These are phyloP conservation scores for Marasmius oreades DNA, from an alignment of 1,284 basidiomycete species.

Conservation along the genomic window DNA sequence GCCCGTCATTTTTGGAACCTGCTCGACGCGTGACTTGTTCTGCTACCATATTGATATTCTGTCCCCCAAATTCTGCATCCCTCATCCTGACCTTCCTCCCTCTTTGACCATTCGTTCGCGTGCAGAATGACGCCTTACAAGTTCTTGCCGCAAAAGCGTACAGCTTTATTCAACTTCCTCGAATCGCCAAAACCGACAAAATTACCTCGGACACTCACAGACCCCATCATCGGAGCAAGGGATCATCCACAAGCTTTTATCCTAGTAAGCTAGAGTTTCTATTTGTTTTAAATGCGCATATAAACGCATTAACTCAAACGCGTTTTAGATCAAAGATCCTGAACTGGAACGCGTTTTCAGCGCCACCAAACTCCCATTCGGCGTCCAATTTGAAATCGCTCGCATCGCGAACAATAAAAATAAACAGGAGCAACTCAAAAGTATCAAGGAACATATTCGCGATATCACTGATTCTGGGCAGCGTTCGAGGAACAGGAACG, in stretches of 20 bases:
- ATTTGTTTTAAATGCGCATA: background rate
- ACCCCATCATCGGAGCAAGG: background rate
- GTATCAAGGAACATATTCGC: background rate
- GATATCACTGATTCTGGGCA: background rate
- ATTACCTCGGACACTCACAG: background rate
- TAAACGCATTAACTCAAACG: background rate
- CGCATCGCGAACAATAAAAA: background rate
- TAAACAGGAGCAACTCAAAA: background rate
- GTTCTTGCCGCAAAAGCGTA: no score
- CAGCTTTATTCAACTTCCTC: no score
- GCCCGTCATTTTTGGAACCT: no score
- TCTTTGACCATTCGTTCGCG: no score
- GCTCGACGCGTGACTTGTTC: no score
- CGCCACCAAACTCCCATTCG: background rate
- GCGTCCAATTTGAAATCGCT: slow-evolving; percentile 7
- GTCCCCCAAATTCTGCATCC: no score
- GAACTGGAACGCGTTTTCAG: background rate
- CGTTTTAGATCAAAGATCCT: background rate
- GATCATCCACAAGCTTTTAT: background rate
- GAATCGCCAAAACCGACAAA: no score
- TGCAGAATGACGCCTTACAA: no score
- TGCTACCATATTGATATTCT: no score
- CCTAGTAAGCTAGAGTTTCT: slow-evolving; percentile 4
- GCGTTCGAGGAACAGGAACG: background rate
- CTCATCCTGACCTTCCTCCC: no score